Evolutionary conservation across 176 grass and related monocot species (phyloP), one percentile per base, ranked within the genome.

Genomic region (Aegilops sharonensis): DNA sequence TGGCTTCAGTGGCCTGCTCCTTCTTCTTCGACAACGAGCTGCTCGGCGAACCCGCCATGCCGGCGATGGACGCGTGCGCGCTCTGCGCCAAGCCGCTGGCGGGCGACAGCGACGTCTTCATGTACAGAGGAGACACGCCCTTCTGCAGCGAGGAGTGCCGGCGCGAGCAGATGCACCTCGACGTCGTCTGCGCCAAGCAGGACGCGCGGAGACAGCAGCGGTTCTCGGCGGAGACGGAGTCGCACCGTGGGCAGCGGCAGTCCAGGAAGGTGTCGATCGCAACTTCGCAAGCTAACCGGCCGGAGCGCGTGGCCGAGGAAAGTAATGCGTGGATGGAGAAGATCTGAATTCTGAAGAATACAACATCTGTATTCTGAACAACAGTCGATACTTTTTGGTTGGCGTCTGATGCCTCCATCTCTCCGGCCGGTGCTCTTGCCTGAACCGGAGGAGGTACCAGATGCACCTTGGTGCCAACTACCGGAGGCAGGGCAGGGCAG

Each of bases 81-180:
- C 89, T 94, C 34, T 94, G 89, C 87, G 25, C 32, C 76, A 94
- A 86, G 69, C 66, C 65, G 7, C 82, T 94, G 23, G 60, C 62
- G 1, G 77, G 87, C 12, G 68, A 95, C 86, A 47, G 70, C 83
- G 87, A 89, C 83, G 87, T 95, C 79, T 95, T 95, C 88, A 92
- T 94, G 92, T 94, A 94, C 91, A 88, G 69, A 71, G 94, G 94
- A 0, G 94, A 93, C 77, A 93, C 87, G 1, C 94, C 91, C 14
- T 93, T 88, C 89, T 96, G 91, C 83, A 96, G 87, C 83, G 85
- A 93, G 84, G 89, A 93, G 8, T 96, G 94, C 48, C 84, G 92
- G 1, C 5, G 82, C 72, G 84, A 94, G 69, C 92, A 91, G 89
- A 94, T 94, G 75, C 89, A 89, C 37, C 81, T 87, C 80, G 89